Evolutionary conservation across 1,139 yeast genomes (phyloP), one percentile per base, ranked within the genome.

Genomic region (Debaryomycetaceae sp.): DNA sequence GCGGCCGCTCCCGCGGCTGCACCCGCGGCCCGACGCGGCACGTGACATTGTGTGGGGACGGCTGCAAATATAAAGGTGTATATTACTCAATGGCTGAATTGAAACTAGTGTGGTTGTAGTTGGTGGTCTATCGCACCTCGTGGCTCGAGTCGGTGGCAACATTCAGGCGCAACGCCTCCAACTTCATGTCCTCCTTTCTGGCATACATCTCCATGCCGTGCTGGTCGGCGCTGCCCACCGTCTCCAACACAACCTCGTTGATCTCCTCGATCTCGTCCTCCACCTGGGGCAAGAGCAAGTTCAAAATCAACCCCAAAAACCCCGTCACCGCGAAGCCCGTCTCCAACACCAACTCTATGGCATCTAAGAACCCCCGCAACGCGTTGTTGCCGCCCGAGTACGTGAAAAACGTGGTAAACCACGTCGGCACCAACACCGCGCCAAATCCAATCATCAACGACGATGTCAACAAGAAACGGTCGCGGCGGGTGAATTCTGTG

Each of bases 261-360:
- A 65, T 61, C 39, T 64, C 73, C 51, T 75, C 80, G 25, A 66
- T 67, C 28, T 77, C 83, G 46, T 82, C 93, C 25, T 57, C 53
- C 25, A 79, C 81, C 53, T 80, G 88, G 10, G 94, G 93, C 41
- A 86, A 60, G 22, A 80, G 26, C 43, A 83, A 60, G 61, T 86
- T 86, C 38, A 85, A 62, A 27, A 84, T 56, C 30, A 84, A 75
- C 23, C 88, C 94, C 27, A 84, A 46, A 44, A 88, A 67, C 12
- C 95, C 96, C 18, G 91, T 73, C 32, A 86, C 64, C 20, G 95
- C 94, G 51, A 82, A 86, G 24, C 94, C 89, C 15, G 95, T 83
- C 54, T 84, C 91, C 83, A 84, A 75, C 31, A 88, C 86, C 41
- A 88, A 72, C 29, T 73, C 69, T 41, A 88, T 81, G 35, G 96